Conservation (phyloP, 306 rosid genomes). For the Calophaca sinica region DNA sequence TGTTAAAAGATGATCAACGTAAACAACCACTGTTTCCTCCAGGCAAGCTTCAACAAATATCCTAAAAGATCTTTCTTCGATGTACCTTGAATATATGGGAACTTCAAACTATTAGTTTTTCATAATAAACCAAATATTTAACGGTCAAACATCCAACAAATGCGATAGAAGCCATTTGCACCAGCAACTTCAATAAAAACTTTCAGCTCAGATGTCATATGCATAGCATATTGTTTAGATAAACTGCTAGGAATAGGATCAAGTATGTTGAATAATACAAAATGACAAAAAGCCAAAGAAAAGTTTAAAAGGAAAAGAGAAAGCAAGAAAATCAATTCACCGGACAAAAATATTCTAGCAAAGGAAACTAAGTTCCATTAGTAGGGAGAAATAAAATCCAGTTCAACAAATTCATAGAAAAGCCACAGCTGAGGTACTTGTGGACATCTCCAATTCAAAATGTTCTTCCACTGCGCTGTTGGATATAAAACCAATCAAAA, state of each 20-base stretch:
- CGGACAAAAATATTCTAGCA: too few relatives aligned
- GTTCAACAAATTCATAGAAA: too few relatives aligned
- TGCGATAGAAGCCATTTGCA: constrained; percentile 25
- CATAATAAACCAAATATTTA: constrained; percentile 12
- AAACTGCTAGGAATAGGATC: background rate
- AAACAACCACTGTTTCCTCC: constrained; percentile 84
- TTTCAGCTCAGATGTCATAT: background rate
- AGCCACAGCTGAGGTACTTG: too few relatives aligned
- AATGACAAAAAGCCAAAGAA: background rate
- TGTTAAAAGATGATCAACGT: constrained; percentile 82
- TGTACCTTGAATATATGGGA: constrained; percentile 63
- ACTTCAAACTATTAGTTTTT: constrained; percentile 37
- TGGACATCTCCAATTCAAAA: too few relatives aligned
- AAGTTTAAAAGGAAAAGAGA: too few relatives aligned
- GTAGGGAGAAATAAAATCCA: too few relatives aligned
- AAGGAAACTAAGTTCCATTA: too few relatives aligned
- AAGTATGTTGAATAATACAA: background rate
- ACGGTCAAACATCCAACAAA: constrained; percentile 28
- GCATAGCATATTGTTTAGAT: constrained; percentile 16
- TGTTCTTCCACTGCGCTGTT: too few relatives aligned
- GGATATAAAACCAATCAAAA: too few relatives aligned
- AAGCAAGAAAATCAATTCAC: too few relatives aligned
- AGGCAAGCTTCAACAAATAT: constrained; percentile 96
- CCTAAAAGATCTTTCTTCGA: constrained; percentile 91
- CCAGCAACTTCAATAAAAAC: constrained; percentile 16